phyloP scores from a whole-genome alignment of 2,329 filamentous ascomycete genomes.

The Aureobasidium melanogenum region DNA sequence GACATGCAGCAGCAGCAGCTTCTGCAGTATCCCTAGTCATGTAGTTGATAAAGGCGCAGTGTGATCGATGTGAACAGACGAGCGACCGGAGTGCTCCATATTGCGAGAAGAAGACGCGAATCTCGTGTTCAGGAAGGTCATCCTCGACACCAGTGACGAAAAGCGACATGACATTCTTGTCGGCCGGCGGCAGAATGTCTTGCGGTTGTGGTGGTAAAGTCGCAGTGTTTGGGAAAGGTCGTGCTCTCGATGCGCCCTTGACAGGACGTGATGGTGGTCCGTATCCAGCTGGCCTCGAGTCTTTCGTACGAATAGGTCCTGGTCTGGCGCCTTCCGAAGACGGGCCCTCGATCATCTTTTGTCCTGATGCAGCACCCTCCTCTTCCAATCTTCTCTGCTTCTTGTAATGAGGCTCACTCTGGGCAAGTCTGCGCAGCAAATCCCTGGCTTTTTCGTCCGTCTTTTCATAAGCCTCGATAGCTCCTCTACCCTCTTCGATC shows the following conservation, averaged over 20 bases:
- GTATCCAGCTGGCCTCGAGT: slow-evolving; percentile 32
- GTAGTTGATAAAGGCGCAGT: slow-evolving; percentile 96
- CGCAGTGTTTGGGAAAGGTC: slow-evolving; percentile 58
- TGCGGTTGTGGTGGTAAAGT: slow-evolving; percentile 71
- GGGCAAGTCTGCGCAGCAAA: slow-evolving; percentile 71
- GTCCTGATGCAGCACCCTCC: slow-evolving; percentile 36
- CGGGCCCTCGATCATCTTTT: slow-evolving; percentile 35
- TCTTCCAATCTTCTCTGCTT: slow-evolving; percentile 68
- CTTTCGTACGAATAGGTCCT: slow-evolving; percentile 71
- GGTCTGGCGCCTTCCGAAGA: slow-evolving; percentile 32
- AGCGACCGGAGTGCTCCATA: slow-evolving; percentile 87
- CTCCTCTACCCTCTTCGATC: slow-evolving; percentile 79
- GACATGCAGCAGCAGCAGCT: slow-evolving; percentile 70
- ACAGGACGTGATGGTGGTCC: slow-evolving; percentile 22
- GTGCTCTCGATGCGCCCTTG: slow-evolving; percentile 38
- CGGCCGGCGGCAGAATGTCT: slow-evolving; percentile 77
- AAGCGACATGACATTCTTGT: slow-evolving; percentile 80
- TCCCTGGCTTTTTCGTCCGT: slow-evolving; percentile 95
- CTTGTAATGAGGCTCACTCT: slow-evolving; percentile 91
- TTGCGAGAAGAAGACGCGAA: slow-evolving; percentile 81
- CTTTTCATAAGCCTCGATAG: slow-evolving; percentile 84
- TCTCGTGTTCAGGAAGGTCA: slow-evolving; percentile 83
- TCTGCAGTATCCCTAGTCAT: slow-evolving; percentile 77
- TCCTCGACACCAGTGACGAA: slow-evolving; percentile 96
- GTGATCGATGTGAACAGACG: slow-evolving; percentile 92